Evolutionary conservation across 1,284 basidiomycete genomes (phyloP).

Genomic region (Phaffia rhodozyma): DNA sequence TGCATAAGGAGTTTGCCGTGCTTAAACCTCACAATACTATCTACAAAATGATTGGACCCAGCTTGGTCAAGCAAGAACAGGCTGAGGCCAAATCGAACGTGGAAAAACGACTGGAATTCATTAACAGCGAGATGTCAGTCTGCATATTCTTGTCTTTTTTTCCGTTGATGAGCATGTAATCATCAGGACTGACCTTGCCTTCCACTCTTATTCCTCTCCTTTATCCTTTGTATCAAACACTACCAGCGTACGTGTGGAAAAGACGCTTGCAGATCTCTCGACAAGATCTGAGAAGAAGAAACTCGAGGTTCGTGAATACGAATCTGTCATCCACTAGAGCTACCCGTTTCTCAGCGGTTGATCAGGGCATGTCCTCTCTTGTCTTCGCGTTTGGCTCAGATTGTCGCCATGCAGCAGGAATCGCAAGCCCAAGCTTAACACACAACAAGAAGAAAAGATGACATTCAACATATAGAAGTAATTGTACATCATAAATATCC

Average conservation of each 20-base stretch:
- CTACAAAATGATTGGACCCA: slow-evolving; percentile 86
- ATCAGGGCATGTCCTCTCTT: no score
- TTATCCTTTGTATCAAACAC: slow-evolving; percentile 3
- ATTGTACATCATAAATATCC: no score
- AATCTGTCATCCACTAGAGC: no score
- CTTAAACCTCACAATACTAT: slow-evolving; percentile 67
- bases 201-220: background rate
- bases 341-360: no score
- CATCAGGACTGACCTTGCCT: background rate
- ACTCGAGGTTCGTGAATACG: slow-evolving; percentile 48
- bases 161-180: background rate
- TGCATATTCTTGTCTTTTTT: background rate
- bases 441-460: no score
- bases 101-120: slow-evolving; percentile 83
- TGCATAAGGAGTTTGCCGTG: slow-evolving; percentile 61
- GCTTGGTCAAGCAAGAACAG: slow-evolving; percentile 81
- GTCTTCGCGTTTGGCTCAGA: no score
- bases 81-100: slow-evolving; percentile 80
- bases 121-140: slow-evolving; percentile 74
- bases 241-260: slow-evolving; percentile 65
- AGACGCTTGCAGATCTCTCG: slow-evolving; percentile 61
- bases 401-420: no score
- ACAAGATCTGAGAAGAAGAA: slow-evolving; percentile 65
- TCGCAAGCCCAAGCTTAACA: no score
- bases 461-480: no score